Evolutionary conservation across 371 early-diverging fungal genomes (phyloP).

Genomic region (Mortierella sp.): DNA sequence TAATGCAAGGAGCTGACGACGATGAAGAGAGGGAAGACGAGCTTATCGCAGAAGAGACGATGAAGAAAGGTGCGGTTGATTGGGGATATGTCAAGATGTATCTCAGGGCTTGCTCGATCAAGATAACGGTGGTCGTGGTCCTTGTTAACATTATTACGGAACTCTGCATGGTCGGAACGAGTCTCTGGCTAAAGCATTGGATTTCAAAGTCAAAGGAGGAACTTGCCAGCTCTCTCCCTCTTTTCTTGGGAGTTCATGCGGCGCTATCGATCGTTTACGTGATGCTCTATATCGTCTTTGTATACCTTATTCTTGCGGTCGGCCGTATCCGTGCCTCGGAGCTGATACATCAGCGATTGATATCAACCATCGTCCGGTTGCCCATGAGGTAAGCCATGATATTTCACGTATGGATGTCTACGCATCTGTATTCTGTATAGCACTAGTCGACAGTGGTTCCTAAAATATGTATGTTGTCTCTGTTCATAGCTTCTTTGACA

Average conservation of each 20-base stretch:
- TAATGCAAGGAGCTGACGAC: neutral
- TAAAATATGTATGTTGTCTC: conserved; percentile 66
- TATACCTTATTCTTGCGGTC: conserved; percentile 82
- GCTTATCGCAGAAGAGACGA: conserved; percentile 51
- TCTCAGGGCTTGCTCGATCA: conserved; percentile 18
- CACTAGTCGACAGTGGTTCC: too few species aligned
- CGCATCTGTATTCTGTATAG: too few species aligned
- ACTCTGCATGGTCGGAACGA: conserved; percentile 12
- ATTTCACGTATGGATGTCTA: neutral
- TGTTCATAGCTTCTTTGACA: conserved; percentile 81
- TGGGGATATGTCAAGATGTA: conserved; percentile 39
- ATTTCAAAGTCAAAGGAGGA: conserved; percentile 46
- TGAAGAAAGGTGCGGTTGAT: conserved; percentile 54
- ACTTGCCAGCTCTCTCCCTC: conserved; percentile 1
- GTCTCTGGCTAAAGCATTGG: conserved; percentile 83
- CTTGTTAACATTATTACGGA: conserved; percentile 10
- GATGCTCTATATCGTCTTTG: conserved; percentile 73
- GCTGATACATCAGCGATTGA: conserved; percentile 64
- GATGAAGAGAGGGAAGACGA: conserved; percentile 24
- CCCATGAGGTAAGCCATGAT: conserved; percentile 37
- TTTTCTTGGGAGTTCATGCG: conserved; percentile 45
- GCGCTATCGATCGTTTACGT: conserved; percentile 59
- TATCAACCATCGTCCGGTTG: conserved; percentile 36
- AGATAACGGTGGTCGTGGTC: neutral
- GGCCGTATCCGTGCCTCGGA: conserved; percentile 70